A percentile compares a stretch with the other conserved stretches of the same genome.
Evolutionary conservation across 2,329 filamentous ascomycete species (phyloP).

Genomic region (Penicillium sp.): DNA sequence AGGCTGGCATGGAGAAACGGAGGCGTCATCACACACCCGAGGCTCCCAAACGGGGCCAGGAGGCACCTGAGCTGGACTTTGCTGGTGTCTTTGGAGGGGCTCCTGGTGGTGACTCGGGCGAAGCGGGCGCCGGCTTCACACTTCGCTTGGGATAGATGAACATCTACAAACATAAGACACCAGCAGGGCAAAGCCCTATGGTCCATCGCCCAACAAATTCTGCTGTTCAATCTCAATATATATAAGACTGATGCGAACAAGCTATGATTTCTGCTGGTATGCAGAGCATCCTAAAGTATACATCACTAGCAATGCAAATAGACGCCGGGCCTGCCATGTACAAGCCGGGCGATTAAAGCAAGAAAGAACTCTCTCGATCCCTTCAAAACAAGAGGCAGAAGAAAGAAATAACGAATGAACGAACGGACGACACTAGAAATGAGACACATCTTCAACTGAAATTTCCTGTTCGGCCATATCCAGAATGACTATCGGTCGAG

Average conservation of each 20-base stretch:
- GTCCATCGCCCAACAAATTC: no score
- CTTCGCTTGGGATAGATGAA: slow-evolving; percentile 56
- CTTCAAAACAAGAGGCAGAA: no score
- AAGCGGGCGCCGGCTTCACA: slow-evolving; percentile 55
- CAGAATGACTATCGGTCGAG: slow-evolving; percentile 12
- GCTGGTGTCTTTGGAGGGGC: slow-evolving; percentile 68
- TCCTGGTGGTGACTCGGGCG: slow-evolving; percentile 62
- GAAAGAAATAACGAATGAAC: no score
- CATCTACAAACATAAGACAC: not conserved
- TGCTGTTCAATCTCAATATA: not conserved
- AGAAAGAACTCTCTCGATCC: not conserved
- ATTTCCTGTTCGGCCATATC: not conserved
- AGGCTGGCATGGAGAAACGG: slow-evolving; percentile 84
- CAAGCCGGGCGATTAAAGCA: not conserved
- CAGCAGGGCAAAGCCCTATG: not conserved
- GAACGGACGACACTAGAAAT: not conserved
- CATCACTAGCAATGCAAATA: slow-evolving; percentile 10
- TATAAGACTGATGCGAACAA: not conserved
- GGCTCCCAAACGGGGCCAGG: slow-evolving; percentile 75
- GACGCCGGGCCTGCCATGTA: not conserved
- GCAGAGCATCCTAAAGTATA: slow-evolving; percentile 12
- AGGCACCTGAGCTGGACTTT: slow-evolving; percentile 63
- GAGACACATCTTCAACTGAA: not conserved
- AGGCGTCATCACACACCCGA: slow-evolving; percentile 71
- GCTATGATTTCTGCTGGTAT: not conserved